Percentiles rank a stretch among this genome's conserved stretches.
phyloP scores from a whole-genome alignment of 1,139 yeast species.

The Nadsonia starkeyi-henricii region DNA sequence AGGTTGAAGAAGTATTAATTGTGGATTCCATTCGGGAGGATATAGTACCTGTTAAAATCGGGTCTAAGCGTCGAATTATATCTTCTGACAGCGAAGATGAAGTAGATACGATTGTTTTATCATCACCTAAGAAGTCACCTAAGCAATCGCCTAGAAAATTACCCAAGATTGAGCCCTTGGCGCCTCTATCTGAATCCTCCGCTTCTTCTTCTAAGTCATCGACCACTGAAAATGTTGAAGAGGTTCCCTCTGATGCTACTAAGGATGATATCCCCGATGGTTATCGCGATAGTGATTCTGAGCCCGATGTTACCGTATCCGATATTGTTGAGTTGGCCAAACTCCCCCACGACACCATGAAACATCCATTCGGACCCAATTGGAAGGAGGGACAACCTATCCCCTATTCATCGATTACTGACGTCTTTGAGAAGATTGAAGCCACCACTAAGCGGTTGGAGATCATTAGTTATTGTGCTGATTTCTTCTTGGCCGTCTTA shows the following conservation, averaged over 20 bases:
- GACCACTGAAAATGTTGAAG: too few relatives aligned
- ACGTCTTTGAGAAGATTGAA: constrained; percentile 64
- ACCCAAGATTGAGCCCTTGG: not conserved
- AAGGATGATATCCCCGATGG: too few relatives aligned
- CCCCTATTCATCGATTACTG: constrained; percentile 50
- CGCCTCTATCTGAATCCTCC: too few relatives aligned
- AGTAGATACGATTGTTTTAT: too few relatives aligned
- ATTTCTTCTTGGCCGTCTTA: constrained; percentile 52
- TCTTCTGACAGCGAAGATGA: too few relatives aligned
- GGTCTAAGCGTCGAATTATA: too few relatives aligned
- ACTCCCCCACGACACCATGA: not conserved
- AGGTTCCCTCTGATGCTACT: too few relatives aligned
- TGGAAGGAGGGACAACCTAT: constrained; percentile 18
- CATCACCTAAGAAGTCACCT: not conserved
- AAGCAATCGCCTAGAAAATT: not conserved
- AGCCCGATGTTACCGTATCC: not conserved
- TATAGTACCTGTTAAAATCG: too few relatives aligned
- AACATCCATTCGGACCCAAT: not conserved
- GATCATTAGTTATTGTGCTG: constrained; percentile 60
- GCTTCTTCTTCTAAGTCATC: too few relatives aligned
- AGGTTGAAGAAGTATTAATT: too few relatives aligned
- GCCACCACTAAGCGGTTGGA: constrained; percentile 68
- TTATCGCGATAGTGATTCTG: not conserved
- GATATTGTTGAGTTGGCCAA: not conserved
- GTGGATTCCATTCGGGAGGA: too few relatives aligned